phyloP scores from a whole-genome alignment of 2,329 filamentous ascomycete genomes.

The Trichoderma arundinaceum region DNA sequence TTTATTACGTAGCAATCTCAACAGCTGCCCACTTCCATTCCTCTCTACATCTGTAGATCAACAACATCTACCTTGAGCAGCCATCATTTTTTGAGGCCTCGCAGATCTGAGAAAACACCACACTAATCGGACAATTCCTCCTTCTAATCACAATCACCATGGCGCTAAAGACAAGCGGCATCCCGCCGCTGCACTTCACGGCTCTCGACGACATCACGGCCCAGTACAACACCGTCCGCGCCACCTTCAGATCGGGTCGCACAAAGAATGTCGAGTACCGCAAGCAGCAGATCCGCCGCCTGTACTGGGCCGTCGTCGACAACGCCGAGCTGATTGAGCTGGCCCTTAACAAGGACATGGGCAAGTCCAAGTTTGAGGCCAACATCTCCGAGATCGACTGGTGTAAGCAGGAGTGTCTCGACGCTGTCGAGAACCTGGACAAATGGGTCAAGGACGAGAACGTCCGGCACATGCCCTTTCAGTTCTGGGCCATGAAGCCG shows the following conservation, averaged over 20 bases:
- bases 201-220: constrained; percentile 68
- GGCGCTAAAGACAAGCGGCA: constrained; percentile 47
- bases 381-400: constrained; percentile 77
- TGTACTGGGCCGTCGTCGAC: constrained; percentile 92
- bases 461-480: constrained; percentile 70
- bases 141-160: constrained; percentile 41
- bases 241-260: constrained; percentile 77
- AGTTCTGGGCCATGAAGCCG: constrained; percentile 72
- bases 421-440: constrained; percentile 76
- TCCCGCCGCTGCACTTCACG: constrained; percentile 63
- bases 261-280: constrained; percentile 85
- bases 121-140: too few species aligned
- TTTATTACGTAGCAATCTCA: too few species aligned
- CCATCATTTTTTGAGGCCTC: too few species aligned
- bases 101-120: too few species aligned
- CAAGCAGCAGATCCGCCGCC: constrained; percentile 83
- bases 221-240: constrained; percentile 64
- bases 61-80: too few species aligned
- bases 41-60: too few species aligned
- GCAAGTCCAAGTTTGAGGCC: constrained; percentile 78
- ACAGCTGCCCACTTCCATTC: too few species aligned
- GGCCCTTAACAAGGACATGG: constrained; percentile 77
- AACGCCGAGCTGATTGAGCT: constrained; percentile 73
- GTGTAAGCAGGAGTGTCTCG: constrained; percentile 80
- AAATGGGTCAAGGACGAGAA: constrained; percentile 84